Conservation (phyloP, 2,329 filamentous ascomycete genomes). For the Colletotrichum theobromicola region DNA sequence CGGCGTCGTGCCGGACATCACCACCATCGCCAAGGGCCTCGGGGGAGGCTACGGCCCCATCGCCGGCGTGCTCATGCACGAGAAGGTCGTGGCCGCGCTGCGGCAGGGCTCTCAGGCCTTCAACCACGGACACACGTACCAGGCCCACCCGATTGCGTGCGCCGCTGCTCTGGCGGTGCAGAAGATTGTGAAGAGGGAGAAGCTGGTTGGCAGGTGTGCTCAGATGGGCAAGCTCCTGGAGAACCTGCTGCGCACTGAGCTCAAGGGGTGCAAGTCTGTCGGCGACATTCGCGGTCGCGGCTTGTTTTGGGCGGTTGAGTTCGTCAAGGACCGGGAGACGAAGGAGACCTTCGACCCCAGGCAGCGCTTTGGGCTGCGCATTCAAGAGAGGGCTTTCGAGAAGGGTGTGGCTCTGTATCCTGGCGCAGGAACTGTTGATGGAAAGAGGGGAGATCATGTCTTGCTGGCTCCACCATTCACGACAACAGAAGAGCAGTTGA, state of each 20-base stretch:
- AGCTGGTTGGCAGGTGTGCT: conserved; percentile 35
- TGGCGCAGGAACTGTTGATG: conserved; percentile 63
- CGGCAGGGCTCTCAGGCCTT: conserved; percentile 45
- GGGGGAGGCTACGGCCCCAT: conserved; percentile 62
- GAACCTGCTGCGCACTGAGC: conserved; percentile 26
- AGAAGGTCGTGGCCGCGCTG: conserved; percentile 54
- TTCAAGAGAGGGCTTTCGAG: conserved; percentile 33
- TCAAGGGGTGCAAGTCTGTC: conserved; percentile 37
- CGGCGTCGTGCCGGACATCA: conserved; percentile 53
- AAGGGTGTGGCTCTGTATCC: conserved; percentile 45
- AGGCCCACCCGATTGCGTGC: conserved; percentile 30
- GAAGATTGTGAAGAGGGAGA: conserved; percentile 37
- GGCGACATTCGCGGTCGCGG: conserved; percentile 46
- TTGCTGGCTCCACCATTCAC: conserved; percentile 74
- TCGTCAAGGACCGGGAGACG: conserved; percentile 42
- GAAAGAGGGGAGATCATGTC: conserved; percentile 70
- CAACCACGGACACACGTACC: conserved; percentile 29
- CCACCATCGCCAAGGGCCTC: conserved; percentile 64
- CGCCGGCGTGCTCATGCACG: conserved; percentile 58
- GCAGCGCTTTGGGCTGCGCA: conserved; percentile 28
- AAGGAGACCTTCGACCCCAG: conserved; percentile 39
- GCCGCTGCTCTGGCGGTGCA: conserved; percentile 33
- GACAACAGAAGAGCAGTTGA: conserved; percentile 41
- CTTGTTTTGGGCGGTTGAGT: conserved; percentile 53
- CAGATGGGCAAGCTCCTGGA: conserved; percentile 35